Base-by-base conservation (phyloP, 805 yeast genomes). In the Kodamaea leandrae region DNA sequence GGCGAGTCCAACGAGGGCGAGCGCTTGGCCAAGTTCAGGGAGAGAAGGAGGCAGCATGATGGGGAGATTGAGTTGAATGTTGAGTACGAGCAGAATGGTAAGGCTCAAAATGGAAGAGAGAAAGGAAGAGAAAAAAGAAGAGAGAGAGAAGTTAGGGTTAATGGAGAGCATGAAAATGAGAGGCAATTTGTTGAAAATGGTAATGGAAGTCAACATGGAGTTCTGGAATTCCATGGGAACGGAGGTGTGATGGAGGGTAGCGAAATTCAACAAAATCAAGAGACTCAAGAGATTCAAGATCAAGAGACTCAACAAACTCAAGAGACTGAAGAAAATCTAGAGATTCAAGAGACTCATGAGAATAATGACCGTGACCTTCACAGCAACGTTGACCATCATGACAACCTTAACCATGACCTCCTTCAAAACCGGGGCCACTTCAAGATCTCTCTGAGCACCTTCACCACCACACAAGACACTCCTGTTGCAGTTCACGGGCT, bases 401-500 rank as follows among this genome's bases (percentile, higher is more conserved):
- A n/a, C n/a, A n/a, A n/a, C n/a, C n/a, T n/a, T n/a, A n/a, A n/a
- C n/a, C n/a, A n/a, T n/a, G n/a, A n/a, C n/a, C n/a, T 21, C 27
- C 28, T 25, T 25, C n/a, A n/a, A n/a, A 25, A 25, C 28, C 28
- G 28, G 4, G 32, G 32, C 18, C 33, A 34, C 38, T 39, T 39
- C 29, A 39, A 39, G 17, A 33, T 39, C 30, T 19, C 38, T 4
- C 26, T 37, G 33, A 44, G 36, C 17, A 35, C 39, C n/a, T 10
- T 41, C 14, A 38, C 45, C 15, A 44, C 47, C 7, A 45, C 48
- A 6, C 48, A 45, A 27, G 43, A 37, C 36, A 45, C 48, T 2
- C 44, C 33, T 9, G 45, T 45, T 13, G 48, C 39, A 18, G 48
- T 45, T 12, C 45, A 17, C n/a, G 48, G 48, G 7, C 38, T 42